A percentile compares a stretch with the other conserved stretches of the same genome.
Conservation (phyloP, 2,329 filamentous ascomycete species). For the Sordariomycetes sp. region DNA sequence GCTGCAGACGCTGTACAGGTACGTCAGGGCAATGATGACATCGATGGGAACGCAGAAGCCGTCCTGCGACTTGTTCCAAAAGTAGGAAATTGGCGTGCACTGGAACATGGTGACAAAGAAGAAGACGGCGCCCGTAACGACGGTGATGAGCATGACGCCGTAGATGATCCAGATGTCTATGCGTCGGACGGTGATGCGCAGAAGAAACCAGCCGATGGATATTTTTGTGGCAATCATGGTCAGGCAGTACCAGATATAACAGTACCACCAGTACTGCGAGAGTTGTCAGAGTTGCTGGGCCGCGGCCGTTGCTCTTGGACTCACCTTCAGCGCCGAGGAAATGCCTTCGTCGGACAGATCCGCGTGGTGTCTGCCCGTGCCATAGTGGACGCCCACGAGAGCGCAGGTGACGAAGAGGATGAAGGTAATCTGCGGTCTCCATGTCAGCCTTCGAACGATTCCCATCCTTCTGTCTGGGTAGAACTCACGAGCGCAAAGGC, state of each 20-base stretch:
- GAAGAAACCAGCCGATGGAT: constrained; percentile 31
- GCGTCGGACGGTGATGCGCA: constrained; percentile 26
- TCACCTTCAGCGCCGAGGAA: constrained; percentile 23
- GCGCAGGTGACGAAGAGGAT: constrained; percentile 22
- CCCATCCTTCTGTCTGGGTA: not conserved
- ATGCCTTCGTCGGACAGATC: constrained; percentile 18
- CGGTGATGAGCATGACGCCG: constrained; percentile 21
- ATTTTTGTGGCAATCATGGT: constrained; percentile 28
- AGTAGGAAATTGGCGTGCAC: constrained; percentile 27
- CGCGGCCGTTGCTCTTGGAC: not conserved
- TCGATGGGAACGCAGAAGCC: constrained; percentile 28
- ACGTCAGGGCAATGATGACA: constrained; percentile 41
- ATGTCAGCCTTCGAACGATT: not conserved
- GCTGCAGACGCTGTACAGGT: constrained; percentile 39
- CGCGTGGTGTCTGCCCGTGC: constrained; percentile 26
- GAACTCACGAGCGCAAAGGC: constrained; percentile 19
- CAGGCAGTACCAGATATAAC: constrained; percentile 25
- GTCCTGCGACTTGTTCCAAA: constrained; percentile 24
- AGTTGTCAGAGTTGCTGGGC: too few species aligned
- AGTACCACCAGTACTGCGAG: constrained; percentile 24
- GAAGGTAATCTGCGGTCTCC: constrained; percentile 19
- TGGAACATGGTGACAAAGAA: constrained; percentile 32
- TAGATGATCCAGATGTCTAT: constrained; percentile 25
- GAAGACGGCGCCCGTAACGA: constrained; percentile 26
- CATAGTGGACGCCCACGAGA: constrained; percentile 24